Evolutionary conservation across 768 basidiomycete species (phyloP).

Genomic region (Xanthoconium stramineum): DNA sequence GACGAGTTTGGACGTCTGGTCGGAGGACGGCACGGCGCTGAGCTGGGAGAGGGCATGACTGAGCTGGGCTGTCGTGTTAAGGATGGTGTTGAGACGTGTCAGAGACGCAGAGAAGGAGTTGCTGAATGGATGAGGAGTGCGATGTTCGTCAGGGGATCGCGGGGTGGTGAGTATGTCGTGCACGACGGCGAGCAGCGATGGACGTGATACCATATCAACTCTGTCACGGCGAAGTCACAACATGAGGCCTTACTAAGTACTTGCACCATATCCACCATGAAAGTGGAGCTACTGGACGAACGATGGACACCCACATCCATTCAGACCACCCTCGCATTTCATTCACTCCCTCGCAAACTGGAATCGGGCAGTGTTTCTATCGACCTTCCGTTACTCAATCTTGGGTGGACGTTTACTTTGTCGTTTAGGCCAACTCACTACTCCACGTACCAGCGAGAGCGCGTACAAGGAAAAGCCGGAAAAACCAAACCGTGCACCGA

Average conservation of each 20-base stretch:
- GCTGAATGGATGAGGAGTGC: conserved; percentile 26
- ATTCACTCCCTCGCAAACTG: background rate
- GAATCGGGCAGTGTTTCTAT: background rate
- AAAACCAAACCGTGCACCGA: background rate
- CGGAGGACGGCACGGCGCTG: conserved; percentile 43
- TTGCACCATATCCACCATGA: background rate
- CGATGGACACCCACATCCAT: conserved; percentile 14
- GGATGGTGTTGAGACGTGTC: conserved; percentile 46
- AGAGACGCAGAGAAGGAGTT: conserved; percentile 16
- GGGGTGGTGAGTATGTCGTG: conserved; percentile 27
- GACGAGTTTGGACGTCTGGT: conserved; percentile 63
- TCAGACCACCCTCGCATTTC: conserved; percentile 2
- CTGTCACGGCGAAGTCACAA: too few species aligned
- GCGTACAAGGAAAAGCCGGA: background rate
- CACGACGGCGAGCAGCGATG: conserved; percentile 26
- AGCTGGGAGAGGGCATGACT: conserved; percentile 49
- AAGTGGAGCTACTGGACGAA: conserved; percentile 9
- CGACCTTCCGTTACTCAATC: conserved; percentile 6
- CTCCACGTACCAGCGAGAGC: background rate
- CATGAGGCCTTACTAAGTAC: too few species aligned
- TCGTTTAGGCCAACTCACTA: background rate
- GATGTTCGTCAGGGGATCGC: conserved; percentile 13
- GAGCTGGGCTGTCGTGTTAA: conserved; percentile 50
- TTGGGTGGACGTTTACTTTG: conserved; percentile 18
- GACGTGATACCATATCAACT: conserved; percentile 6